A percentile compares a stretch with the other conserved stretches of the same genome.
phyloP scores from a whole-genome alignment of 2,329 filamentous ascomycete species.

The Apiospora koreana region DNA sequence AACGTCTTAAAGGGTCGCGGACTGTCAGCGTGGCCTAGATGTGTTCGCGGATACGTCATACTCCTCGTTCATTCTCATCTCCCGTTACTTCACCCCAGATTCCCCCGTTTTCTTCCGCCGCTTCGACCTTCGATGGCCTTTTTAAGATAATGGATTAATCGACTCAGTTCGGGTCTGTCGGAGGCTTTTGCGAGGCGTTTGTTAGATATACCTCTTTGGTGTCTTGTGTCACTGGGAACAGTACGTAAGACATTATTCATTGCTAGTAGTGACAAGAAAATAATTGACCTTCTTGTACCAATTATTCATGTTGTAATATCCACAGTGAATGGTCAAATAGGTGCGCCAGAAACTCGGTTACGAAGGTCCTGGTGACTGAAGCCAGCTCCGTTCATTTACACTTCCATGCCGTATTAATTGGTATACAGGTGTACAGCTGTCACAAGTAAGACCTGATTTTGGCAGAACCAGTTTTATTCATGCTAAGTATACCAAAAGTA shows the following conservation, averaged over 20 bases:
- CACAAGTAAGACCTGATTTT: neutral
- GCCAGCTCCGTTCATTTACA: neutral
- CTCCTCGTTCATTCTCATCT: conserved; percentile 12
- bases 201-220: conserved; percentile 36
- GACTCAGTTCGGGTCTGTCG: conserved; percentile 21
- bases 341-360: neutral
- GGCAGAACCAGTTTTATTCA: no score
- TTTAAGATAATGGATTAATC: conserved; percentile 28
- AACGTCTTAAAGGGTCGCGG: neutral
- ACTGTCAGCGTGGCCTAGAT: neutral
- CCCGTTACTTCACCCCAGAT: conserved; percentile 6
- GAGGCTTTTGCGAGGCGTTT: conserved; percentile 26
- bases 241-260: conserved; percentile 28
- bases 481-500: no score
- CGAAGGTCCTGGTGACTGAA: neutral
- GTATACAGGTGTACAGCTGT: neutral
- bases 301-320: neutral
- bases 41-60: conserved; percentile 7
- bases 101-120: conserved; percentile 21
- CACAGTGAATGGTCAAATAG: neutral
- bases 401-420: neutral
- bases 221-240: conserved; percentile 27
- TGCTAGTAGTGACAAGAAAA: conserved; percentile 35
- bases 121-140: conserved; percentile 27
- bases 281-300: conserved; percentile 34